Conservation (phyloP, 1,139 yeast genomes). For the Zhuliangozyma blackwelliae region DNA sequence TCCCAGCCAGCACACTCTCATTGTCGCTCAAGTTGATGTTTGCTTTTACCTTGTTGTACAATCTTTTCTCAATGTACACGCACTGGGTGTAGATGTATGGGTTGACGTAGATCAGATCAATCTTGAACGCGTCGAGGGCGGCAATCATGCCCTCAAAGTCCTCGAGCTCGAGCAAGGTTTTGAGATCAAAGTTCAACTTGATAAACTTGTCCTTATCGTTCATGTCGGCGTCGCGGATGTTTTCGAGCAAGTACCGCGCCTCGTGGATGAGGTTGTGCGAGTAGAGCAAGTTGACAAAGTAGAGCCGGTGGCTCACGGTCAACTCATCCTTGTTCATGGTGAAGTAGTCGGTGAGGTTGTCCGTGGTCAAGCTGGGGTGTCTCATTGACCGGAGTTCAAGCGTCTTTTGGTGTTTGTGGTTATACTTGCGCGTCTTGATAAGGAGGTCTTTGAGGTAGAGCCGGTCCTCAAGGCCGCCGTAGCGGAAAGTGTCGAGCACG, state of each 20-base stretch:
- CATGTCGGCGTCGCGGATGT: slow-evolving; percentile 20
- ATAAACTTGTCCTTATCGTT: slow-evolving; percentile 24
- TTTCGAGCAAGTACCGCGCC: slow-evolving; percentile 20
- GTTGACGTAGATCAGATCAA: slow-evolving; percentile 26
- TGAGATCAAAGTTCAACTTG: slow-evolving; percentile 19
- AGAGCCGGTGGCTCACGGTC: slow-evolving; percentile 27
- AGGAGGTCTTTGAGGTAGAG: slow-evolving; percentile 15
- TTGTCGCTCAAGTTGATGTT: neutral
- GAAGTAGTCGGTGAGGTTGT: slow-evolving; percentile 16
- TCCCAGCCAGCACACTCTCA: neutral
- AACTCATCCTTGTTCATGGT: slow-evolving; percentile 11
- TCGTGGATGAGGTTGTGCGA: slow-evolving; percentile 24
- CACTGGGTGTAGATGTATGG: slow-evolving; percentile 35
- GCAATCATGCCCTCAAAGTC: slow-evolving; percentile 18
- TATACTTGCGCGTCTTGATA: slow-evolving; percentile 17
- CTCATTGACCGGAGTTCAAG: slow-evolving; percentile 20
- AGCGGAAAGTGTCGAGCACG: slow-evolving; percentile 27
- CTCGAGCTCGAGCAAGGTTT: slow-evolving; percentile 17
- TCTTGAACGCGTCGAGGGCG: slow-evolving; percentile 26
- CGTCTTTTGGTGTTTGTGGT: slow-evolving; percentile 12
- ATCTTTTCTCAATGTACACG: slow-evolving; percentile 23
- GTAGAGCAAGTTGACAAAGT: slow-evolving; percentile 28
- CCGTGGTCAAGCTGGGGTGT: slow-evolving; percentile 13
- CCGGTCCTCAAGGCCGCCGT: slow-evolving; percentile 6
- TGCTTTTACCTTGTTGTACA: slow-evolving; percentile 10